Evolutionary conservation across 2,329 filamentous ascomycete genomes (phyloP).

Genomic region (Fusarium newnesense): DNA sequence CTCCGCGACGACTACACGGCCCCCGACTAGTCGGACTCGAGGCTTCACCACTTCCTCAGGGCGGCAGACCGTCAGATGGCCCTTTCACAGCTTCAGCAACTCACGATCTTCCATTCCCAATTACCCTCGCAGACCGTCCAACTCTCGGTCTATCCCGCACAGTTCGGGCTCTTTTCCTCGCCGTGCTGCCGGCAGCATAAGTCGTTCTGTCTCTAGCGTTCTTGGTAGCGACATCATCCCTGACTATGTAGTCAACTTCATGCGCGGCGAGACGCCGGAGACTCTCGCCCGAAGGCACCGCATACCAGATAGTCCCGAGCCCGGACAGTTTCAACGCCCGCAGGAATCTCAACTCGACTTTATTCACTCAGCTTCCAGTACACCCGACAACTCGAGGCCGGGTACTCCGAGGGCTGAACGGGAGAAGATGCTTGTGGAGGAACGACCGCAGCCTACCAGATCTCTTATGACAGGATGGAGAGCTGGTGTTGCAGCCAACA

Average conservation of each 20-base stretch:
- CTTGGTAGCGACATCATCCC: slow-evolving; percentile 60
- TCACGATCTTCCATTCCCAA: slow-evolving; percentile 41
- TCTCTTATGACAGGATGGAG: slow-evolving; percentile 57
- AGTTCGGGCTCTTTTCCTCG: slow-evolving; percentile 39
- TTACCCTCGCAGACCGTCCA: slow-evolving; percentile 30
- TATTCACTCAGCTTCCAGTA: slow-evolving; percentile 11
- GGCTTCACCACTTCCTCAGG: slow-evolving; percentile 43
- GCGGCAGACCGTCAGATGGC: slow-evolving; percentile 42
- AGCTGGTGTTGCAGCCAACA: slow-evolving; percentile 58
- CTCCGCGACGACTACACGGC: slow-evolving; percentile 26
- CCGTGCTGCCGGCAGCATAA: slow-evolving; percentile 43
- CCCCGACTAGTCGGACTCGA: slow-evolving; percentile 38
- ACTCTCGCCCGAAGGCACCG: slow-evolving; percentile 58
- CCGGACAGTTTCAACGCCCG: slow-evolving; percentile 34
- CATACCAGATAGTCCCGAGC: slow-evolving; percentile 43
- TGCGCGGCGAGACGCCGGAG: slow-evolving; percentile 66
- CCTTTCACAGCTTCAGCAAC: slow-evolving; percentile 45
- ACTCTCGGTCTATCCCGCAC: slow-evolving; percentile 35
- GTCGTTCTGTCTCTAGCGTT: slow-evolving; percentile 45
- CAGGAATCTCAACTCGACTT: slow-evolving; percentile 31
- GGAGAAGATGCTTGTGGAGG: slow-evolving; percentile 41
- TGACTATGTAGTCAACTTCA: slow-evolving; percentile 66
- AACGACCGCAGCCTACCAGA: slow-evolving; percentile 39
- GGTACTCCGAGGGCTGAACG: slow-evolving; percentile 38
- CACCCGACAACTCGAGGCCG: slow-evolving; percentile 32